Evolutionary conservation across 1,139 yeast species (phyloP).

Genomic region (Yamadazyma atlantica): DNA sequence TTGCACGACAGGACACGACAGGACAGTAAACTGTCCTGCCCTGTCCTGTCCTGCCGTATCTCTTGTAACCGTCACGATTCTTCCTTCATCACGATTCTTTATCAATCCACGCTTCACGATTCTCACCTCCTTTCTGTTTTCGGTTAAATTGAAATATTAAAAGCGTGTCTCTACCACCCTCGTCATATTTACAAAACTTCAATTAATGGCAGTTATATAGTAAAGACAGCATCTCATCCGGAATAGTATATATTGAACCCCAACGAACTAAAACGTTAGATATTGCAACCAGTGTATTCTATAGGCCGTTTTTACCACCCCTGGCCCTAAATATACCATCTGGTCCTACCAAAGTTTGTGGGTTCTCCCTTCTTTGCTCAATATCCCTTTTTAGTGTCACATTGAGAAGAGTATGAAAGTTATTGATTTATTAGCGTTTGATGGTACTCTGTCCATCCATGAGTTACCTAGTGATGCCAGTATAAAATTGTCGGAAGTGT

Average conservation of each 20-base stretch:
- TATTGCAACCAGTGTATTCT: too few species aligned
- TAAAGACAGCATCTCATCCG: not conserved
- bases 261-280: too few species aligned
- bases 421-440: constrained; percentile 25
- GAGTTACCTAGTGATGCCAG: constrained; percentile 27
- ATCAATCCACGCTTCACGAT: too few species aligned
- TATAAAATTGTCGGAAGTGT: constrained; percentile 38
- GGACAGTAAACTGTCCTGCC: too few species aligned
- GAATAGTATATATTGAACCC: constrained; percentile 1
- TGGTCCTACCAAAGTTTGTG: too few species aligned
- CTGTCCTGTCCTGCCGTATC: too few species aligned
- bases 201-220: constrained; percentile 1
- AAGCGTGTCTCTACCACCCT: not conserved
- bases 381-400: too few species aligned
- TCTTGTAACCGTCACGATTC: not conserved
- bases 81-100: not conserved
- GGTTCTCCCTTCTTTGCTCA: too few species aligned
- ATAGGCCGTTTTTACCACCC: too few species aligned
- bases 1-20: too few species aligned
- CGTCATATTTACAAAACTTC: constrained; percentile 1
- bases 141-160: not conserved
- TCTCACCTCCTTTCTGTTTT: not conserved
- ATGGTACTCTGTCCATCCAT: constrained; percentile 13
- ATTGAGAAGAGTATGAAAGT: constrained; percentile 30
- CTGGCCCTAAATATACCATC: too few species aligned